Conservation (phyloP, 2,329 filamentous ascomycete genomes). For the Tolypocladium guangdongense region DNA sequence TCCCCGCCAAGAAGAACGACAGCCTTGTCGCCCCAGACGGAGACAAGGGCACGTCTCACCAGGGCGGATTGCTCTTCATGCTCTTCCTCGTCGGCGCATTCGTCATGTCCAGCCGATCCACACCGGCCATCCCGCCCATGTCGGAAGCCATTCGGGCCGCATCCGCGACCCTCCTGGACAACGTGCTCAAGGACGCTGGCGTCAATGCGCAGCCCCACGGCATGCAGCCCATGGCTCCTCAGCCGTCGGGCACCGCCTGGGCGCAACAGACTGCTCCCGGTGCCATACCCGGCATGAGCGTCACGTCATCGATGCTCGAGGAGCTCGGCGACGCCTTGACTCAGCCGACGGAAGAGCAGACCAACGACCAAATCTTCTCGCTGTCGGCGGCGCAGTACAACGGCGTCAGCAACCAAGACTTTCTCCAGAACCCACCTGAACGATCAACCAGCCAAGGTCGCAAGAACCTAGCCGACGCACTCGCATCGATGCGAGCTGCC, state of each 20-base stretch:
- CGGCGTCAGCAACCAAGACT: constrained; percentile 56
- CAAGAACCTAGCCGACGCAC: constrained; percentile 67
- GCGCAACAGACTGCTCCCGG: constrained; percentile 25
- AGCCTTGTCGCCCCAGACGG: constrained; percentile 27
- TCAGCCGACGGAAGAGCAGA: constrained; percentile 71
- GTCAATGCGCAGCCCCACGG: constrained; percentile 34
- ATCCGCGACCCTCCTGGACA: constrained; percentile 66
- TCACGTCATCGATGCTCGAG: constrained; percentile 51
- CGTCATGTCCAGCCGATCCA: constrained; percentile 74
- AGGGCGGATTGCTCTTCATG: constrained; percentile 82
- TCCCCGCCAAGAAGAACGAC: constrained; percentile 40
- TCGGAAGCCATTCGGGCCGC: constrained; percentile 72
- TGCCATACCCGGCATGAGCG: constrained; percentile 32
- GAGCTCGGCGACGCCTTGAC: constrained; percentile 59
- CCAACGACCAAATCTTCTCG: constrained; percentile 78
- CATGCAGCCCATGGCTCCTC: constrained; percentile 36
- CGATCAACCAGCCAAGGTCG: constrained; percentile 51
- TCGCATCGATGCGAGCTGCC: constrained; percentile 64
- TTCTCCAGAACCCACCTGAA: constrained; percentile 46
- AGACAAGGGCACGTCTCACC: constrained; percentile 56
- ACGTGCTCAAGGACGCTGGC: constrained; percentile 71
- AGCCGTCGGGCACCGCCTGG: constrained; percentile 42
- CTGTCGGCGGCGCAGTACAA: constrained; percentile 84
- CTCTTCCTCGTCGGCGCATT: constrained; percentile 94
- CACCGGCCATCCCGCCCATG: constrained; percentile 63